phyloP scores from a whole-genome alignment of 108 stramenopile species.

The Nannochloropsis gaditana region DNA sequence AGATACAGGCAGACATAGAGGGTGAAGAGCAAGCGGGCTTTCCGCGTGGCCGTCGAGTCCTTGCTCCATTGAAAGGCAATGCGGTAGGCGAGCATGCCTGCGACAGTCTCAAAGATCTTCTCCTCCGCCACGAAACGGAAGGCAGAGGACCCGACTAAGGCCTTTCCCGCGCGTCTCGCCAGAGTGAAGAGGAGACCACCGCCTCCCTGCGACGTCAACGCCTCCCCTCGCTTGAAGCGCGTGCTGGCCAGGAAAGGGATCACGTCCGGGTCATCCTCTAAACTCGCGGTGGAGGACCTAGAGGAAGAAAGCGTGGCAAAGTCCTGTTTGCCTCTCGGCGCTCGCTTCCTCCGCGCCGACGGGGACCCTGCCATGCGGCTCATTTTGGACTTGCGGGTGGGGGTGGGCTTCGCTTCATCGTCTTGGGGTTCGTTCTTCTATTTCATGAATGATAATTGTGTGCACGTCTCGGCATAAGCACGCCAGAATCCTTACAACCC shows the following conservation, averaged over 20 bases:
- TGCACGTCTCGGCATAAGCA: too few species aligned
- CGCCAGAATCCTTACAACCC: too few species aligned
- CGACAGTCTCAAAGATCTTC: not conserved
- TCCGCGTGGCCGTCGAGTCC: not conserved
- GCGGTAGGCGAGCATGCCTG: not conserved
- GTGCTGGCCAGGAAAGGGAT: constrained; percentile 15
- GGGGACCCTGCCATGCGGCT: too few species aligned
- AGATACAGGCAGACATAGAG: not conserved
- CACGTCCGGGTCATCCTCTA: not conserved
- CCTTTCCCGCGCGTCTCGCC: not conserved
- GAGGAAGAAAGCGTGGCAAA: too few species aligned
- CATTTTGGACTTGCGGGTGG: too few species aligned
- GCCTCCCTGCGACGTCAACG: not conserved
- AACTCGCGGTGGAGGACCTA: not conserved
- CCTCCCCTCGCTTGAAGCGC: not conserved
- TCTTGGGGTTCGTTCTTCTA: too few species aligned
- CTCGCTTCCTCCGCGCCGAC: too few species aligned
- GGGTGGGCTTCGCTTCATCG: too few species aligned
- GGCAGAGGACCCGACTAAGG: not conserved
- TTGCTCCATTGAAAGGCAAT: constrained; percentile 2
- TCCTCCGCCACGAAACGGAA: not conserved
- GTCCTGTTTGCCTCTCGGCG: too few species aligned
- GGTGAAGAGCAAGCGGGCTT: not conserved
- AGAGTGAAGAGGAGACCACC: not conserved
- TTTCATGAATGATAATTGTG: too few species aligned